These are phyloP conservation scores for Alloteropsis semialata DNA, from an alignment of 176 grass and related monocot species.

Conservation along the genomic window DNA sequence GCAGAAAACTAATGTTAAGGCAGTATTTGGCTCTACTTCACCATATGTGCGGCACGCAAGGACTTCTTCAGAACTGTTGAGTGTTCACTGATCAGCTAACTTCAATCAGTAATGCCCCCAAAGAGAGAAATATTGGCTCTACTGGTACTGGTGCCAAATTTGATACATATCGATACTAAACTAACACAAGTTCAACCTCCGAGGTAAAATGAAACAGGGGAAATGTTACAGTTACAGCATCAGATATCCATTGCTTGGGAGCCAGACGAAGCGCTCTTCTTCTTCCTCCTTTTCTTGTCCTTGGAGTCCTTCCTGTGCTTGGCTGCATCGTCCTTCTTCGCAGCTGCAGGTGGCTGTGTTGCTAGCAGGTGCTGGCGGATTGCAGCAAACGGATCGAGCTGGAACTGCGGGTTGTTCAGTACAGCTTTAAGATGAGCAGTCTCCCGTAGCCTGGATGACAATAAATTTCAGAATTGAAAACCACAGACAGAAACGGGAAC, in stretches of 20 bases:
- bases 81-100: no score
- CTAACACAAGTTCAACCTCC: no score
- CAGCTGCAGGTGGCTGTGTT: constrained; percentile 45
- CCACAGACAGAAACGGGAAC: neutral
- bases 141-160: no score
- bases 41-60: no score
- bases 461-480: neutral
- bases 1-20: neutral
- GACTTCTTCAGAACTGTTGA: no score
- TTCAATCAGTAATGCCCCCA: no score
- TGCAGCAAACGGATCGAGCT: constrained; percentile 40
- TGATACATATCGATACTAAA: no score
- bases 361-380: constrained; percentile 58
- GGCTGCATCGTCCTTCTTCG: neutral
- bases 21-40: no score
- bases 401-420: constrained; percentile 41
- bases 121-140: no score
- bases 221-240: neutral
- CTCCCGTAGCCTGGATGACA: constrained; percentile 40
- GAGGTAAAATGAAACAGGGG: no score
- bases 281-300: constrained; percentile 30
- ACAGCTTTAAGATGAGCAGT: constrained; percentile 52
- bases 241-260: constrained; percentile 49
- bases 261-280: neutral
- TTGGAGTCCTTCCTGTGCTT: constrained; percentile 20